Conservation (phyloP, 164 flowering plant species). For the Nymphaea thermarum region DNA sequence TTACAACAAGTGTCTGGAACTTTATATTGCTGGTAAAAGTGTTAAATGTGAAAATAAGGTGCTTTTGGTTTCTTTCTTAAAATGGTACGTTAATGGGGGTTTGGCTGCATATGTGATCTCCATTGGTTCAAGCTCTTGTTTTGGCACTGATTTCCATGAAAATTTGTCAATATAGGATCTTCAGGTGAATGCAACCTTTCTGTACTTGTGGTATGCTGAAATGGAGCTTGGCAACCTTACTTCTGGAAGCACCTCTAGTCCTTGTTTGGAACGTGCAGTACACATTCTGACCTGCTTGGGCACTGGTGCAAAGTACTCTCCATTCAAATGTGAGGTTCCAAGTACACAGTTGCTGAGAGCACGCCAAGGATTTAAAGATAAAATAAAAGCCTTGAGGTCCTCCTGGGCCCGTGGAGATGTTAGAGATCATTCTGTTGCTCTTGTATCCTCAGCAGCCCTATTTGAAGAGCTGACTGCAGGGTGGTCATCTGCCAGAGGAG, state of each 20-base stretch:
- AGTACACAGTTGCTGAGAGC: conserved; percentile 66
- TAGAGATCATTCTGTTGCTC: conserved; percentile 60
- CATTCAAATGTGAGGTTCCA: conserved; percentile 56
- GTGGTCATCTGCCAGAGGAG: conserved; percentile 43
- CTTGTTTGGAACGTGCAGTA: conserved; percentile 42
- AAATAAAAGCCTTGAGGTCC: conserved; percentile 30
- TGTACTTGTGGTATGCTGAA: conserved; percentile 90
- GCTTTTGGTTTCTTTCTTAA: no score
- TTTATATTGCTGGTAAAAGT: no score
- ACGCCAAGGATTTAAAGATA: conserved; percentile 84
- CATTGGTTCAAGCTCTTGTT: no score
- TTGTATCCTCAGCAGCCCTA: conserved; percentile 72
- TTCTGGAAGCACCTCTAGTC: conserved; percentile 19
- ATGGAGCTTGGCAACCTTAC: conserved; percentile 40
- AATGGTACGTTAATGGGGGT: no score
- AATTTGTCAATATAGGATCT: conserved; percentile 35
- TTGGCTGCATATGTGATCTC: no score
- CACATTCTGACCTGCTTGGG: conserved; percentile 81
- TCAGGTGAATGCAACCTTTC: conserved; percentile 40
- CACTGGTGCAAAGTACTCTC: conserved; percentile 46
- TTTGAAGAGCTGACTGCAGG: conserved; percentile 77
- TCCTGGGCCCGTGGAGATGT: conserved; percentile 62
- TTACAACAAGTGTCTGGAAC: no score
- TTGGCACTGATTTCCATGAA: no score
- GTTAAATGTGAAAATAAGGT: no score